Evolutionary conservation across 371 early-diverging fungal species (phyloP).

Genomic region (Haplosporangium sp.): DNA sequence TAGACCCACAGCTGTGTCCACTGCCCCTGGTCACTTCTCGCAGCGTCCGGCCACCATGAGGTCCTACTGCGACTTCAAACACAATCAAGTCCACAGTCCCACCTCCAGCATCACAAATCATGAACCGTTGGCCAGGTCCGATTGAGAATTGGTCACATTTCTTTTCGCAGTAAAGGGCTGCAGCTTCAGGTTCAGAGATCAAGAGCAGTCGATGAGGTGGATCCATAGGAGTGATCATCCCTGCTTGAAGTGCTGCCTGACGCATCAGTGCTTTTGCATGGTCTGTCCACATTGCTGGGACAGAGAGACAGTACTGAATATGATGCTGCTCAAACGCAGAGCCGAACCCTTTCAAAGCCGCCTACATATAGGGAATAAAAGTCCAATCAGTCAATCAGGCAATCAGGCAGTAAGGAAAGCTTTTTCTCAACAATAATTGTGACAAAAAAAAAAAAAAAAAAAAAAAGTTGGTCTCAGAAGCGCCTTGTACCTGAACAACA

Average conservation of each 20-base stretch:
- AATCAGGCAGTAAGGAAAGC: neutral
- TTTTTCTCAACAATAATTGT: neutral
- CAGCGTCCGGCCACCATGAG: slow-evolving; percentile 52
- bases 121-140: slow-evolving; percentile 60
- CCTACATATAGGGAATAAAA: neutral
- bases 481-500: slow-evolving; percentile 44
- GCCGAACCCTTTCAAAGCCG: slow-evolving; percentile 57
- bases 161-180: slow-evolving; percentile 65
- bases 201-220: slow-evolving; percentile 60
- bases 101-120: slow-evolving; percentile 76
- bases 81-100: slow-evolving; percentile 71
- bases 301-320: slow-evolving; percentile 62
- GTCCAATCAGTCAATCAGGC: neutral
- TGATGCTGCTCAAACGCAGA: slow-evolving; percentile 58
- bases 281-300: slow-evolving; percentile 66
- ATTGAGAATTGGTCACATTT: slow-evolving; percentile 62
- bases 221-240: slow-evolving; percentile 56
- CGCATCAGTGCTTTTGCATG: slow-evolving; percentile 62
- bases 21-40: slow-evolving; percentile 53
- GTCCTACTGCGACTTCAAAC: slow-evolving; percentile 38
- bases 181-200: slow-evolving; percentile 65
- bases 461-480: slow-evolving; percentile 21
- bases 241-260: slow-evolving; percentile 62
- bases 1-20: slow-evolving; percentile 49
- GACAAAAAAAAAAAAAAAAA: slow-evolving; percentile 6